Evolutionary conservation across 2,329 filamentous ascomycete genomes (phyloP), one percentile per base, ranked within the genome.

Genomic region (Beauveria scarabaeidicola): DNA sequence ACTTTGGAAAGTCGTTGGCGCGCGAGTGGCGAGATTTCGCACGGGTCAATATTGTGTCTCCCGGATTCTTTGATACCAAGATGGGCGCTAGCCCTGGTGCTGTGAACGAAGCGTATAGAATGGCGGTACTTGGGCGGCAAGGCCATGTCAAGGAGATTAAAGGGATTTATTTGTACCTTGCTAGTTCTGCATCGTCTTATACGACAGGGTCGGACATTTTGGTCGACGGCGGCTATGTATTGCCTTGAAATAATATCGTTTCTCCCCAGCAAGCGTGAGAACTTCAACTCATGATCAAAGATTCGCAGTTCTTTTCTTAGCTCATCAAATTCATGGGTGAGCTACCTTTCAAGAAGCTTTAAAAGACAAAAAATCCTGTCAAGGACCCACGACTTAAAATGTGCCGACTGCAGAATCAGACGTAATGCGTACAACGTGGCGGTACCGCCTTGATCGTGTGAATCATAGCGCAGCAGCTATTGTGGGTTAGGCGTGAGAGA

Each of bases 21-120:
- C 72, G 78, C 5, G 81, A 84, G 63, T 84, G 81, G 81, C 70
- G 78, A 13, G 78, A 81, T 3, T 82, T 83, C 63, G 81, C 81
- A 3, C 74, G 81, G 3, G 81, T 83, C 29, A 84, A 84, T 64
- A 74, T 79, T 48, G 77, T 84, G 10, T 71, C 69, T 23, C 69
- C 69, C 3, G 69, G 69, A 5, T 59, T 51, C 46, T 51, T 59
- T 7, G 85, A 88, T 67, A 87, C 82, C 3, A 89, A 90, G 32
- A 80, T 83, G 74, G 78, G 79, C 0, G 79, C 79, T 0, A 69
- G 74, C 17, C 72, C 74, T 0, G 47, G 60, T 2, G 72, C 73
- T 2, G 62, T 77, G 8, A 76, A 81, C 19, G 79, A 82, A 66
- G 76, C 74, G 1, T 73, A 76, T 48, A 66, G 77, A 1, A 81